Conservation (phyloP, 345 rosid species). For the Heritiera fomes region DNA sequence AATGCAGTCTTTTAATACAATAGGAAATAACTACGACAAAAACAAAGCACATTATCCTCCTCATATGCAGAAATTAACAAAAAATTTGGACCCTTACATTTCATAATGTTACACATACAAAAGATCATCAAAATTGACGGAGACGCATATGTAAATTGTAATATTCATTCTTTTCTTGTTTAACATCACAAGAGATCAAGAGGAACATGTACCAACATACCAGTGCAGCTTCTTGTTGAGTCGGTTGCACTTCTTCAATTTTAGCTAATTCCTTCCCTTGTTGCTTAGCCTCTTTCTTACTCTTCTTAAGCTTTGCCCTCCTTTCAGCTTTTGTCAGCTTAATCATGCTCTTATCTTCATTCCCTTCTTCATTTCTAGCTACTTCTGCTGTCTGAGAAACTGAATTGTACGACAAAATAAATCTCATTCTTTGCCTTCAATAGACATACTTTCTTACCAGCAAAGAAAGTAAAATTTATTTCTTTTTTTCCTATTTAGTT, state of each 20-base stretch:
- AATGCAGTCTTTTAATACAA: not conserved
- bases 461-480: not conserved
- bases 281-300: constrained; percentile 73
- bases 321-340: constrained; percentile 70
- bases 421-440: not conserved
- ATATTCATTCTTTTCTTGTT: not conserved
- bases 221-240: constrained; percentile 78
- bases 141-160: not conserved
- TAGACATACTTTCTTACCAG: not conserved
- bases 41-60: not conserved
- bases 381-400: constrained; percentile 33
- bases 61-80: not conserved
- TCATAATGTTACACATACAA: not conserved
- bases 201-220: constrained; percentile 32
- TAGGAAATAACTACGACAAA: not conserved
- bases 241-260: constrained; percentile 44
- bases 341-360: constrained; percentile 34
- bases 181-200: not conserved
- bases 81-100: not conserved
- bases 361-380: constrained; percentile 29
- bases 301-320: constrained; percentile 78
- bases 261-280: constrained; percentile 50
- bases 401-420: constrained; percentile 32
- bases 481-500: not conserved
- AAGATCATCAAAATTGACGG: not conserved